Conservation (phyloP, 805 yeast species). For the Yarrowia sp. region DNA sequence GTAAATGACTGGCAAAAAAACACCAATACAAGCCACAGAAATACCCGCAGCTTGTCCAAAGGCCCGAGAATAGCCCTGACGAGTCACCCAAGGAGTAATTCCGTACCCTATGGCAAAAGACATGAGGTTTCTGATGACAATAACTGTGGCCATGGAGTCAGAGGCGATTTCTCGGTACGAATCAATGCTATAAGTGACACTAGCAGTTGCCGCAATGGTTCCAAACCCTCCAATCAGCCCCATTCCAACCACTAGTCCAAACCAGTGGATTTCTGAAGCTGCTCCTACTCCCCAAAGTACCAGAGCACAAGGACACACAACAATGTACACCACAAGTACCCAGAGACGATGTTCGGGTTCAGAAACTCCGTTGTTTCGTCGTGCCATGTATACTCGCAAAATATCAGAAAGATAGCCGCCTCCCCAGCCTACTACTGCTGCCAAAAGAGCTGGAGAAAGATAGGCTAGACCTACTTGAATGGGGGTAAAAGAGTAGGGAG, state of each 20-base stretch:
- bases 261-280: constrained; percentile 47
- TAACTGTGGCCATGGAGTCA: constrained; percentile 47
- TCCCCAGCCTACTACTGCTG: neutral
- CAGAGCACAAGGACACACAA: constrained; percentile 46
- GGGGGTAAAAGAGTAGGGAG: constrained; percentile 3
- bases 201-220: constrained; percentile 45
- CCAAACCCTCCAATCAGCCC: constrained; percentile 46
- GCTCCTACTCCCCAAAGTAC: constrained; percentile 56
- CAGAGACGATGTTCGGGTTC: constrained; percentile 52
- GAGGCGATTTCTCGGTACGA: constrained; percentile 45
- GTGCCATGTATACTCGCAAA: constrained; percentile 1
- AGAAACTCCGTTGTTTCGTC: constrained; percentile 43
- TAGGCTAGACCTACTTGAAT: constrained; percentile 8
- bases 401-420: constrained; percentile 10
- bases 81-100: constrained; percentile 48
- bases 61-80: constrained; percentile 46
- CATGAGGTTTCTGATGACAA: constrained; percentile 49
- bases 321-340: constrained; percentile 42
- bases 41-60: constrained; percentile 32
- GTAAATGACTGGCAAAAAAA: neutral
- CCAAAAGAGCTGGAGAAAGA: neutral
- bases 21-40: neutral
- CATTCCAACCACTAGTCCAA: constrained; percentile 45
- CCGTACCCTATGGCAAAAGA: constrained; percentile 50
- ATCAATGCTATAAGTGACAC: constrained; percentile 48